Evolutionary conservation across 352 stramenopile genomes (phyloP), one percentile per base, ranked within the genome.

Genomic region (Globisporangium cederbergense): DNA sequence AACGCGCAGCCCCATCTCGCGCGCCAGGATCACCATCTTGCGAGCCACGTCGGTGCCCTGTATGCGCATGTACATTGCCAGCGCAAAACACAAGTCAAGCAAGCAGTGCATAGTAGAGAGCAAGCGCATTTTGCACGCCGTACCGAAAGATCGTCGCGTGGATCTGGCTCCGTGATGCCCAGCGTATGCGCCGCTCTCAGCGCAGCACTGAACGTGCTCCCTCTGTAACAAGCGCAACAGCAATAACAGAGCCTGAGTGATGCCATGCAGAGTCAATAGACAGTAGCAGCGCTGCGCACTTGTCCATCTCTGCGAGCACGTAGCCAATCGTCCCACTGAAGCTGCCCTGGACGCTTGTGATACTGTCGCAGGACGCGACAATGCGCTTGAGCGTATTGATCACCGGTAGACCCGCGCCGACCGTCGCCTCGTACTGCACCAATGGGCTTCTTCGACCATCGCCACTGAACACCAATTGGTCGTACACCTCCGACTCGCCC

Each of bases 91-190:
- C 49, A 34, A 30, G 28, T 58, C 28, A 46, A 18, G n/a, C 34
- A 51, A 6, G 11, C 18, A 28, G 2, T 3, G 3, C 2, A 13
- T 25, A 5, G 4, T 18, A 30, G 25, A 34, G 6, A 38, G 32
- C 32, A 36, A n/a, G 9, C 25, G 32, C 22, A 40, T 38, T 8
- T 8, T 4, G 7, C 8, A 13, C 14, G 38, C 36, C 10, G 3
- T 46, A 76, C 72, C 50, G 60, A 78, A 10, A 93, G 66, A 66
- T 93, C 83, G 54, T 90, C 76, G 5, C 83, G 72, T 7, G 81
- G 83, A 55, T 93, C 83, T 10, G 83, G 74, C 61, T 93, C 83
- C 0, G 82, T 90, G 62, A 90, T 90, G 20, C 81, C 81, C 28
- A 75, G 59, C 20, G 62, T 52, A 36, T 87, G 85, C 1, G 77